phyloP scores from a whole-genome alignment of 176 grass and related monocot genomes.

The Eleusine coracana region DNA sequence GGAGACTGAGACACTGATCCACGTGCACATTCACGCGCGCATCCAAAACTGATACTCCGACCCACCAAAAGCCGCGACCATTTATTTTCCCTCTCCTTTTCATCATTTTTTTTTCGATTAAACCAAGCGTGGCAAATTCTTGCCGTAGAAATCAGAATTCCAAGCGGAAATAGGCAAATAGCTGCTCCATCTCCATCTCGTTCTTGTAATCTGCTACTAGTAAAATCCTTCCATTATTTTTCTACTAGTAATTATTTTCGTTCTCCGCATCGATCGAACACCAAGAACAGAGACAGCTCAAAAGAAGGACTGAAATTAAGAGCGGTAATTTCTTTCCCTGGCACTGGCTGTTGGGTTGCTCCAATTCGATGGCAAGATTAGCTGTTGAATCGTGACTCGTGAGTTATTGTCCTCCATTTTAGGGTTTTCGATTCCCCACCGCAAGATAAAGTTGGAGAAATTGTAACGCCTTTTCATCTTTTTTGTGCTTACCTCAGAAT shows the following conservation, averaged over 20 bases:
- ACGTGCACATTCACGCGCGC: slow-evolving; percentile 52
- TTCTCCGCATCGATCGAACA: slow-evolving; percentile 26
- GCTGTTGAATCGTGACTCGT: slow-evolving; percentile 32
- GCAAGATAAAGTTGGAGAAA: slow-evolving; percentile 36
- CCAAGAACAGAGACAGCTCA: slow-evolving; percentile 3
- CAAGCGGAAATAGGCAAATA: background rate
- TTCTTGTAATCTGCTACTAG: slow-evolving; percentile 6
- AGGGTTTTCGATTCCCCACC: slow-evolving; percentile 47
- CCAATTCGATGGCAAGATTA: slow-evolving; percentile 28
- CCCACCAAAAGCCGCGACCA: slow-evolving; percentile 44
- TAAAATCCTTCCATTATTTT: background rate
- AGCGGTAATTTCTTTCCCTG: slow-evolving; percentile 8
- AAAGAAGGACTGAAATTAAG: slow-evolving; percentile 16
- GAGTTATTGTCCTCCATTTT: slow-evolving; percentile 17
- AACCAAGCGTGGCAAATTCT: slow-evolving; percentile 18
- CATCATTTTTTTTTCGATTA: slow-evolving; percentile 17
- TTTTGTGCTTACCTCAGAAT: slow-evolving; percentile 41
- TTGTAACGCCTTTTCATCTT: slow-evolving; percentile 28
- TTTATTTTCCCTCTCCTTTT: slow-evolving; percentile 22
- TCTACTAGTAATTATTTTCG: background rate
- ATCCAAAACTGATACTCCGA: slow-evolving; percentile 49
- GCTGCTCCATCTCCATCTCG: background rate
- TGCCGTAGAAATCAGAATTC: slow-evolving; percentile 39
- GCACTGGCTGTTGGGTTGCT: slow-evolving; percentile 1
- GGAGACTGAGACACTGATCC: slow-evolving; percentile 35